Conservation (phyloP, 305 asterid species). For the Withania somnifera region DNA sequence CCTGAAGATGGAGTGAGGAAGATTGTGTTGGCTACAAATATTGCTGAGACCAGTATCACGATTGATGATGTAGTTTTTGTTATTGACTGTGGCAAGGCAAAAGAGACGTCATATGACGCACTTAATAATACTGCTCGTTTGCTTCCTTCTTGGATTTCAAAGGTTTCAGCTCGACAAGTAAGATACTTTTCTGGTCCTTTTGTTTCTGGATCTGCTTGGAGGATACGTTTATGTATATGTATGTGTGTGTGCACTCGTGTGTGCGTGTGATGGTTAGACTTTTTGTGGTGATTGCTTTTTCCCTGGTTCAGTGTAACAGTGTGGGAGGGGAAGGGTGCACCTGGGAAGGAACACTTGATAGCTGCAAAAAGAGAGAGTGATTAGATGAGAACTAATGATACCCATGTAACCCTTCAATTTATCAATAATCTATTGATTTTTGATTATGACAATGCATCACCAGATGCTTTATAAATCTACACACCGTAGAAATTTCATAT, state of each 20-base stretch:
- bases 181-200: slow-evolving; percentile 11
- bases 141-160: slow-evolving; percentile 95
- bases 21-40: slow-evolving; percentile 83
- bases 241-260: too few species aligned
- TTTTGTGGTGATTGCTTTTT: neutral
- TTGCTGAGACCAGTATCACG: slow-evolving; percentile 97
- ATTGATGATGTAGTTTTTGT: slow-evolving; percentile 82
- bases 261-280: neutral
- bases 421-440: neutral
- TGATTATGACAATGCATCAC: neutral
- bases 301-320: neutral
- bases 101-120: slow-evolving; percentile 95
- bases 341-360: neutral
- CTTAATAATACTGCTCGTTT: slow-evolving; percentile 92
- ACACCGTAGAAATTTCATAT: neutral
- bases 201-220: neutral
- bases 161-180: slow-evolving; percentile 90
- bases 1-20: slow-evolving; percentile 81
- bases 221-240: neutral
- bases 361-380: neutral
- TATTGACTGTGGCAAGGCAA: slow-evolving; percentile 92
- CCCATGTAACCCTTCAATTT: neutral
- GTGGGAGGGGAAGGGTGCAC: neutral
- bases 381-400: neutral
- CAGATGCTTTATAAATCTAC: neutral